A percentile compares a stretch with the other conserved stretches of the same genome.
Conservation (phyloP, 176 grass and related monocot species). For the Eremochloa ophiuroides region DNA sequence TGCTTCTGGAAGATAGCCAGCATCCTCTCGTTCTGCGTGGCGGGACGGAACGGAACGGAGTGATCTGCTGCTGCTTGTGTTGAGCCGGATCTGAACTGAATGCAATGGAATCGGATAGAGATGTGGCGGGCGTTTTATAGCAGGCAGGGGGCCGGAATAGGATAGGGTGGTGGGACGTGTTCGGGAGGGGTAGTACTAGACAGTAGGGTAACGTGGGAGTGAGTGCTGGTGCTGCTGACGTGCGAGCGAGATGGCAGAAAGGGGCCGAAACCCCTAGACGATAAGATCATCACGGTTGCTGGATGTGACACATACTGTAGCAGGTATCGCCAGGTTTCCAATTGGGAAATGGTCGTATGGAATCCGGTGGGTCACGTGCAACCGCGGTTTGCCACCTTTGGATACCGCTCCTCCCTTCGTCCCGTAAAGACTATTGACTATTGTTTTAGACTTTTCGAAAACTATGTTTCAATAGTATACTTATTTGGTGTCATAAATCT, state of each 20-base stretch:
- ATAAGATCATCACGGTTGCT: constrained; percentile 43
- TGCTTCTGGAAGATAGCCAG: constrained; percentile 86
- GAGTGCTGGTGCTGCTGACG: background rate
- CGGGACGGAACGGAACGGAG: no score
- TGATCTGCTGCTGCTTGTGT: background rate
- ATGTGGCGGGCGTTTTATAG: constrained; percentile 26
- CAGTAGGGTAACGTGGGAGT: background rate
- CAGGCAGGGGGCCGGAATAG: background rate
- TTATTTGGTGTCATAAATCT: no score
- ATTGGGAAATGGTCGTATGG: background rate
- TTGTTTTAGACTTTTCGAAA: no score
- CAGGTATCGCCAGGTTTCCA: no score
- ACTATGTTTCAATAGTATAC: no score
- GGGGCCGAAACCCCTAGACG: background rate
- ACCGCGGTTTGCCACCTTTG: no score
- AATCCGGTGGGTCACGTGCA: background rate
- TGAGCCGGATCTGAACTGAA: background rate
- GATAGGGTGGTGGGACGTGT: background rate
- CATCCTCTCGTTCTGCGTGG: constrained; percentile 44
- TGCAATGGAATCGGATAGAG: background rate
- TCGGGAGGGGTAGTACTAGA: no score
- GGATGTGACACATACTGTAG: background rate
- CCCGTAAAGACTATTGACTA: no score
- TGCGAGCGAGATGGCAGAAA: background rate
- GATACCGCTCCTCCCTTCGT: no score